Evolutionary conservation across 768 basidiomycete species (phyloP).

Genomic region (Trametes maxima): DNA sequence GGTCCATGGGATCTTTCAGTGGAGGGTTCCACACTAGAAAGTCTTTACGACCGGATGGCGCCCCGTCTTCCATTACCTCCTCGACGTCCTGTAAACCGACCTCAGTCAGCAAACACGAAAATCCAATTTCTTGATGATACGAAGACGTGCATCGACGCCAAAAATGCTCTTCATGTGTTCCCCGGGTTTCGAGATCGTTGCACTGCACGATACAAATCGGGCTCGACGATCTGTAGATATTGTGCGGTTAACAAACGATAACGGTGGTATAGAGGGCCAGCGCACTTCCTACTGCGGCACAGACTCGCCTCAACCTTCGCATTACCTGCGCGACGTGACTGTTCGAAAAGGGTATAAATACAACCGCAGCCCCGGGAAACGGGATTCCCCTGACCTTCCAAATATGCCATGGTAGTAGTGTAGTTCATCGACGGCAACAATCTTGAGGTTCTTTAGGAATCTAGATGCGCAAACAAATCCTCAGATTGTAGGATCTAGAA

Average conservation of each 20-base stretch:
- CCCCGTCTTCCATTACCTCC: conserved; percentile 77
- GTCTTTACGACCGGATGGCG: conserved; percentile 80
- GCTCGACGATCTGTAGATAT: conserved; percentile 57
- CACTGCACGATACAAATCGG: conserved; percentile 83
- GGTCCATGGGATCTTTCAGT: conserved; percentile 54
- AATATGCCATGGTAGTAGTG: conserved; percentile 84
- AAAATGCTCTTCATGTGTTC: conserved; percentile 79
- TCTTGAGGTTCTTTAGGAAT: conserved; percentile 75
- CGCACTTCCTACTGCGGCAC: conserved; percentile 77
- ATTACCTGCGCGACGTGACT: conserved; percentile 85
- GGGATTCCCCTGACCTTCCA: conserved; percentile 60
- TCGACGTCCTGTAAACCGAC: conserved; percentile 50
- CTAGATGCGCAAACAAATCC: conserved; percentile 38
- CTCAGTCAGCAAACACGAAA: neutral
- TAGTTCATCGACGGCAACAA: conserved; percentile 83
- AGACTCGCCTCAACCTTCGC: conserved; percentile 73
- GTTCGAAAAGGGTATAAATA: neutral
- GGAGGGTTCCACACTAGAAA: conserved; percentile 79
- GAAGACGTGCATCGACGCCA: conserved; percentile 49
- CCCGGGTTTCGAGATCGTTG: conserved; percentile 78
- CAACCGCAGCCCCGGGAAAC: neutral
- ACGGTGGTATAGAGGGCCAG: conserved; percentile 8
- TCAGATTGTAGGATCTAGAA: conserved; percentile 12
- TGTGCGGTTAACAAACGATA: neutral
- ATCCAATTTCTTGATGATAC: neutral